Evolutionary conservation across 805 yeast genomes (phyloP), one percentile per base, ranked within the genome.

Genomic region (Schwanniomyces sp.): DNA sequence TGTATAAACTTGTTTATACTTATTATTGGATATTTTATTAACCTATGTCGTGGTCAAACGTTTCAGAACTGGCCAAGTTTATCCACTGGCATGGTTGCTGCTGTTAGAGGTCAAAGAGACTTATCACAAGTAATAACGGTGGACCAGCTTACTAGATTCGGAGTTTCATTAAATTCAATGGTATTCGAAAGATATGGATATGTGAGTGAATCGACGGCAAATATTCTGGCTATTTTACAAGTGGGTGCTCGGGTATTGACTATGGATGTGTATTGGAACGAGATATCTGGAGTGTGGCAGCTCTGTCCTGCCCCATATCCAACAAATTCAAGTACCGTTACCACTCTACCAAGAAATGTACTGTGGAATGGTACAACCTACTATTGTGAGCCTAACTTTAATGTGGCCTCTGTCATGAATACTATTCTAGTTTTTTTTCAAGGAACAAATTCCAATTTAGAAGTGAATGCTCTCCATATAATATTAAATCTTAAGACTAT

Each of bases 211-310:
- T 39, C 66, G 5, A 40, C 65, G 36, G 39, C 47, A n/a, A 46
- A 52, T 25, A 44, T 67, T 2, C 24, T 46, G 17, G 38, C 49
- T 0, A 41, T 81, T 16, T 52, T 85, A 38, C 54, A 61, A 32
- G 62, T 63, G 2, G 87, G 87, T 0, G 64, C 75, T 0, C 76
- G 74, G 44, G 61, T 73, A 0, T 59, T 82, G n/a, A 63, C 69
- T 45, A 44, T 84, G 4, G 88, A 86, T 56, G 46, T 84, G 25
- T 84, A 82, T 59, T 78, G 81, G 73, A 80, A 79, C 55, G 79
- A 77, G 43, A 54, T 64, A 37, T 63, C 72, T 3, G 41, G 51
- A 9, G 52, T 47, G 39, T 80, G 84, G 85, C 84, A 79, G 58
- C 59, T 81, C 18, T 81, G 86, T 52, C 86, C 86, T 1, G 72